Evolutionary conservation across 2,329 filamentous ascomycete genomes (phyloP).

Genomic region (Calonectria pseudoturangicola): DNA sequence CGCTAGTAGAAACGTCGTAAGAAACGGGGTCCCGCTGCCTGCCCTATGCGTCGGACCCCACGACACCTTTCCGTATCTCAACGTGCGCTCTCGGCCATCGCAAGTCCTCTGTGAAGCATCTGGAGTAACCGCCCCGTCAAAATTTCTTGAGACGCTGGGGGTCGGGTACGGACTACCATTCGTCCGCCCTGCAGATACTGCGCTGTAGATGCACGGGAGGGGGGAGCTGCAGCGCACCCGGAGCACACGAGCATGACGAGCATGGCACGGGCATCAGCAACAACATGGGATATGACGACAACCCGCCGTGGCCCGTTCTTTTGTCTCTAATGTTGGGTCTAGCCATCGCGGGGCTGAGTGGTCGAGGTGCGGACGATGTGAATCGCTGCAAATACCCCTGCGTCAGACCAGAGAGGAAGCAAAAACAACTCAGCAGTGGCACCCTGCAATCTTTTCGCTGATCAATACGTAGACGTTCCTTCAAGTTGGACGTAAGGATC

Average conservation of each 20-base stretch:
- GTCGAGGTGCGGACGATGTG: background rate
- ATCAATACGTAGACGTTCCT: conserved; percentile 19
- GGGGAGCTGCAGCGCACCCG: conserved; percentile 26
- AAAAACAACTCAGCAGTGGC: conserved; percentile 23
- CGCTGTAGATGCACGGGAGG: conserved; percentile 27
- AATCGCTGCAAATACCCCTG: conserved; percentile 13
- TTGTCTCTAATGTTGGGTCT: conserved; percentile 13
- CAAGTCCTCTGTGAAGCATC: background rate
- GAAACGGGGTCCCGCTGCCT: conserved; percentile 44
- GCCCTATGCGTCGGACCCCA: conserved; percentile 15
- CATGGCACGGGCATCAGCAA: conserved; percentile 25
- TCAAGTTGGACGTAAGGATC: conserved; percentile 22
- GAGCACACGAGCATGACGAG: conserved; percentile 33
- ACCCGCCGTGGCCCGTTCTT: conserved; percentile 11
- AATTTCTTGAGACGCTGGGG: background rate
- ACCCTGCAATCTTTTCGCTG: conserved; percentile 24
- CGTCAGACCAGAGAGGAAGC: conserved; percentile 4
- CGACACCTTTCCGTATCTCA: background rate
- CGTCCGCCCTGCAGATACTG: conserved; percentile 24
- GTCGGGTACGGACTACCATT: conserved; percentile 4
- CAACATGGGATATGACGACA: conserved; percentile 30
- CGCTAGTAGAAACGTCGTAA: conserved; percentile 51
- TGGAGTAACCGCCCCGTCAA: background rate
- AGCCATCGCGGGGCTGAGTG: conserved; percentile 15
- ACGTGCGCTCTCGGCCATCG: background rate